Conservation (phyloP, 176 grass and related monocot species). For the Oryza meridionalis region DNA sequence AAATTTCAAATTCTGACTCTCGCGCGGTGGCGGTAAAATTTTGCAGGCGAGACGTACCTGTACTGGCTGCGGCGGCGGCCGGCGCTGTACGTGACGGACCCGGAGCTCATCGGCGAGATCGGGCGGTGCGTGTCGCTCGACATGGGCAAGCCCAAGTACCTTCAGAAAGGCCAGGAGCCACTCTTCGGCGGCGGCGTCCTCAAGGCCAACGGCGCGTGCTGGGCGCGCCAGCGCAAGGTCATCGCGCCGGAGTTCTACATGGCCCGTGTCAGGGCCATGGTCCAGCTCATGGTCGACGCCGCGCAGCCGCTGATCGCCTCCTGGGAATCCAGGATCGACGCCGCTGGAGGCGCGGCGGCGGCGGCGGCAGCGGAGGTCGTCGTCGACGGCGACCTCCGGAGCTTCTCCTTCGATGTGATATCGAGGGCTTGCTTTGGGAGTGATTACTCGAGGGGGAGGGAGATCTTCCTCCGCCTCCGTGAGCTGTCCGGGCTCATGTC, state of each 20-base stretch:
- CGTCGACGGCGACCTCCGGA: conserved; percentile 68
- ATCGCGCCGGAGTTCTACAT: conserved; percentile 90
- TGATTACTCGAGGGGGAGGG: conserved; percentile 57
- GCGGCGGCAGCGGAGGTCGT: conserved; percentile 38
- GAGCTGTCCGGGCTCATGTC: conserved; percentile 59
- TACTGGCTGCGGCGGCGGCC: conserved; percentile 74
- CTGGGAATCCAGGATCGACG: conserved; percentile 47
- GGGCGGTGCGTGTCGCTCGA: conserved; percentile 73
- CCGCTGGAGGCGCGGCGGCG: background rate
- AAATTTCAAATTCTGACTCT: background rate
- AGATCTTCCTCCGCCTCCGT: conserved; percentile 74
- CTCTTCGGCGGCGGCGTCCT: conserved; percentile 82
- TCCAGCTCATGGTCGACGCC: conserved; percentile 59
- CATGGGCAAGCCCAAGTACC: conserved; percentile 81
- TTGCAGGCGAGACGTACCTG: conserved; percentile 68
- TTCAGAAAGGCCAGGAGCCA: conserved; percentile 85
- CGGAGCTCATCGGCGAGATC: conserved; percentile 81
- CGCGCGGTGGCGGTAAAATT: background rate
- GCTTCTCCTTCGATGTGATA: conserved; percentile 92
- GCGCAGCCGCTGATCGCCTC: conserved; percentile 51
- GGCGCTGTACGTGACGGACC: conserved; percentile 81
- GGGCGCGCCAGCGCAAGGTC: conserved; percentile 76
- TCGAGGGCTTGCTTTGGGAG: conserved; percentile 69
- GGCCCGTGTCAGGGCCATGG: conserved; percentile 73
- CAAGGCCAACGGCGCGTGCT: conserved; percentile 70